Evolutionary conservation across 345 rosid species (phyloP).

Genomic region (Eucalyptus globulus): DNA sequence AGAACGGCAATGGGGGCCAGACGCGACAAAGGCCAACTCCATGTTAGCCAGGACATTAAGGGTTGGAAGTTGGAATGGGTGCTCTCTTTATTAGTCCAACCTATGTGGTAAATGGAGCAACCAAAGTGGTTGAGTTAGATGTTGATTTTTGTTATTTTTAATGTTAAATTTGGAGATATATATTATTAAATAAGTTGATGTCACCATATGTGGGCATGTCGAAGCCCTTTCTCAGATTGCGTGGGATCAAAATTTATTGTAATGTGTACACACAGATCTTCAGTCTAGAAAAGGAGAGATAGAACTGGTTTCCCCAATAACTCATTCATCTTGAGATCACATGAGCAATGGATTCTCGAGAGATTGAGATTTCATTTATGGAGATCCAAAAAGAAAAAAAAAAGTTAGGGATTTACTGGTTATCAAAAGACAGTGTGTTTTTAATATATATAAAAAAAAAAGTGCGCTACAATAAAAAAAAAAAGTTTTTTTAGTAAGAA

Average conservation of each 20-base stretch:
- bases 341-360: background rate
- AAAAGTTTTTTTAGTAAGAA: background rate
- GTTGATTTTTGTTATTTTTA: background rate
- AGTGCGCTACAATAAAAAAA: background rate
- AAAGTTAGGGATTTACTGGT: background rate
- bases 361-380: background rate
- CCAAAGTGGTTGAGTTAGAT: background rate
- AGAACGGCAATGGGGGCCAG: background rate
- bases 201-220: background rate
- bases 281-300: background rate
- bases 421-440: background rate
- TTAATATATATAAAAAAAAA: background rate
- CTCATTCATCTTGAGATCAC: background rate
- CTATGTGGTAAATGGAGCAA: background rate
- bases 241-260: background rate
- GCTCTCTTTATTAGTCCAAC: background rate
- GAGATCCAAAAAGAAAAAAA: background rate
- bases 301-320: background rate
- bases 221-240: background rate
- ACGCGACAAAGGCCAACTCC: background rate
- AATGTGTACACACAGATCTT: background rate
- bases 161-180: background rate
- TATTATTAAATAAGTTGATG: background rate
- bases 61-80: background rate
- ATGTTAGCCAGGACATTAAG: background rate